These are phyloP conservation scores for Eragrostis tef DNA, from an alignment of 202 grass and related monocot species.

Conservation along the genomic window DNA sequence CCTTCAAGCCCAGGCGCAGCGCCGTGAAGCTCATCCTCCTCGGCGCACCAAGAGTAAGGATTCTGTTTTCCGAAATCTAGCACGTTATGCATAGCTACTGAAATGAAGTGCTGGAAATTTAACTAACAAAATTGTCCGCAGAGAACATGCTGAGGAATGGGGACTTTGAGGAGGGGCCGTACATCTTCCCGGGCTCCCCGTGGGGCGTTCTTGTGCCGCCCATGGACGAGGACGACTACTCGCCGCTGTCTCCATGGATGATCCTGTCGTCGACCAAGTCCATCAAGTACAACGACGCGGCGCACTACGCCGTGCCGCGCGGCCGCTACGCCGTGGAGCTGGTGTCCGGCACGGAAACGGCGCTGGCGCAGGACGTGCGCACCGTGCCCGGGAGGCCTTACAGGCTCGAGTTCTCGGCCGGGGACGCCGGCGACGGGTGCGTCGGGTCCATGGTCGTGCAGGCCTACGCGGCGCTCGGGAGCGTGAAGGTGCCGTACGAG, in stretches of 20 bases:
- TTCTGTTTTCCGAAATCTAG: too few relatives aligned
- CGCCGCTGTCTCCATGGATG: slow-evolving; percentile 66
- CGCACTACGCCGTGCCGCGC: slow-evolving; percentile 64
- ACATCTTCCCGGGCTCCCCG: slow-evolving; percentile 51
- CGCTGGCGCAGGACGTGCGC: slow-evolving; percentile 61
- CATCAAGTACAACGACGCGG: slow-evolving; percentile 67
- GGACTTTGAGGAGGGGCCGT: slow-evolving; percentile 86
- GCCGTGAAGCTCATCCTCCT: slow-evolving; percentile 55
- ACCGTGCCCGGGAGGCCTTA: slow-evolving; percentile 58
- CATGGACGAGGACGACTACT: slow-evolving; percentile 71
- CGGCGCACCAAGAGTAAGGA: slow-evolving; percentile 38
- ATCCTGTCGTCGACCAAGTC: slow-evolving; percentile 61
- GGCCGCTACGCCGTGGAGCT: slow-evolving; percentile 76
- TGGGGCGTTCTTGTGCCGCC: slow-evolving; percentile 79
- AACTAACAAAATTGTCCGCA: too few relatives aligned
- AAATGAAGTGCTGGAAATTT: too few relatives aligned
- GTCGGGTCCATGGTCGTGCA: slow-evolving; percentile 58
- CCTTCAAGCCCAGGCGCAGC: slow-evolving; percentile 47
- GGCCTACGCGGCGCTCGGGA: slow-evolving; percentile 54
- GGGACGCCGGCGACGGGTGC: slow-evolving; percentile 71
- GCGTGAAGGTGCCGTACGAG: slow-evolving; percentile 56
- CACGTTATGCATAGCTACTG: too few relatives aligned
- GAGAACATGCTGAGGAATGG: slow-evolving; percentile 70
- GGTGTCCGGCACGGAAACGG: slow-evolving; percentile 63
- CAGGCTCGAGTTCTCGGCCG: slow-evolving; percentile 59